phyloP scores from a whole-genome alignment of 2,329 filamentous ascomycete genomes.

The Phoma herbarum region DNA sequence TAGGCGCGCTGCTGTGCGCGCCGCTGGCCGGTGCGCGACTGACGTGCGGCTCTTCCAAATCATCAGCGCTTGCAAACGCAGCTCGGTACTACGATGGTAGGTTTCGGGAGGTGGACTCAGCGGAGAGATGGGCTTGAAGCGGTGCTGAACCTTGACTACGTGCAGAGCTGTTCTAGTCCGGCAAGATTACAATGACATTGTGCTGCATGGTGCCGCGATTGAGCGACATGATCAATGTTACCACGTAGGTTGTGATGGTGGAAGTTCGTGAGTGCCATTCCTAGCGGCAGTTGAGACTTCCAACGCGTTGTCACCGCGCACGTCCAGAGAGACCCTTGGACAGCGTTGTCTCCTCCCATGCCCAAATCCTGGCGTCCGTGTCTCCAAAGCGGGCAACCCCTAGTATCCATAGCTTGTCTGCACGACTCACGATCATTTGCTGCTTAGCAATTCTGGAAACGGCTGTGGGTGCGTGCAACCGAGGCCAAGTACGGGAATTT shows the following conservation, averaged over 20 bases:
- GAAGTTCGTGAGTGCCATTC: not conserved
- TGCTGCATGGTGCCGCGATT: not conserved
- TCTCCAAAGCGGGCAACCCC: not conserved
- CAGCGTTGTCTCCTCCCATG: too few relatives aligned
- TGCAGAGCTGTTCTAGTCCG: not conserved
- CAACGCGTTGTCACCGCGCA: too few relatives aligned
- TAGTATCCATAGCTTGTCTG: not conserved
- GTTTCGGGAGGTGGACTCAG: conserved; percentile 4
- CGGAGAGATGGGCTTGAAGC: not conserved
- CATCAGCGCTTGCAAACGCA: not conserved
- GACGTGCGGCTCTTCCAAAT: conserved; percentile 18
- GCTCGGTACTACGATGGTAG: too few relatives aligned
- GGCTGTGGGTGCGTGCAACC: conserved; percentile 1
- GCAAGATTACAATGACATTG: not conserved
- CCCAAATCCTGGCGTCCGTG: not conserved
- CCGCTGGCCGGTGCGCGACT: conserved; percentile 5
- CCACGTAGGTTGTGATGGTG: too few relatives aligned
- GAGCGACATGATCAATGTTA: not conserved
- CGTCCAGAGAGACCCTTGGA: too few relatives aligned
- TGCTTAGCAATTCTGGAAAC: not conserved
- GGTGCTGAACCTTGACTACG: not conserved
- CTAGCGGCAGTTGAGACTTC: conserved; percentile 1
- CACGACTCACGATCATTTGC: not conserved
- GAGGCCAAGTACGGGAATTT: not conserved
- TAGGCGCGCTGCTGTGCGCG: not conserved